A percentile compares a stretch with the other conserved stretches of the same genome.
Conservation (phyloP, 2,329 filamentous ascomycete genomes). For the Botrytis pseudocinerea region DNA sequence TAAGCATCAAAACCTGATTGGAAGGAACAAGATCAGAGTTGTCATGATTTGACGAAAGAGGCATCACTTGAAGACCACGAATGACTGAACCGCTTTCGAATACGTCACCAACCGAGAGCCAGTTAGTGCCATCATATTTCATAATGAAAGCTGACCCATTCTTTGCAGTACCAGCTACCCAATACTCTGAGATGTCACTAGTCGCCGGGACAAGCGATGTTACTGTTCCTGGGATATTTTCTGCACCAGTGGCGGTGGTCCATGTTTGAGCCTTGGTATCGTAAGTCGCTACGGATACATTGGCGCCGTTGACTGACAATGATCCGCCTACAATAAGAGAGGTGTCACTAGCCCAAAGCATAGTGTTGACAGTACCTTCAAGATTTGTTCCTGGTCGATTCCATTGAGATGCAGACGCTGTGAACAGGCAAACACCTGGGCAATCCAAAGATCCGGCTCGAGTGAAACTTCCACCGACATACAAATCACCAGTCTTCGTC, state of each 20-base stretch:
- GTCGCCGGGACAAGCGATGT: conserved; percentile 75
- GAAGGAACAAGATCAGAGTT: conserved; percentile 62
- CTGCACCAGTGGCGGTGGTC: conserved; percentile 61
- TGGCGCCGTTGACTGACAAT: conserved; percentile 65
- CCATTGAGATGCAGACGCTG: conserved; percentile 72
- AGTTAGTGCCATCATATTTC: conserved; percentile 75
- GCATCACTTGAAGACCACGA: conserved; percentile 78
- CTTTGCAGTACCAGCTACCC: conserved; percentile 72
- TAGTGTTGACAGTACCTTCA: conserved; percentile 65
- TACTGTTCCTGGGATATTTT: conserved; percentile 75
- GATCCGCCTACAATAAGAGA: conserved; percentile 77
- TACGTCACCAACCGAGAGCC: conserved; percentile 62
- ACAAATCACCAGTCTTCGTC: conserved; percentile 72
- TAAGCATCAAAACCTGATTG: conserved; percentile 74
- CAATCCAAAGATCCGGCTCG: conserved; percentile 81
- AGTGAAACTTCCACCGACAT: conserved; percentile 83
- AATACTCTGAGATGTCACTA: conserved; percentile 70
- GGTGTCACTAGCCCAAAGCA: conserved; percentile 75
- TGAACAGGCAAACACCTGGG: conserved; percentile 78
- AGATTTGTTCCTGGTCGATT: conserved; percentile 73
- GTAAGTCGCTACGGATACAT: conserved; percentile 70
- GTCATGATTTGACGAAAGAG: conserved; percentile 67
- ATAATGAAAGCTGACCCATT: conserved; percentile 75
- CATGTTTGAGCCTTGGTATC: conserved; percentile 68
- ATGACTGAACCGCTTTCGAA: conserved; percentile 69